Base-by-base conservation (phyloP, 352 stramenopile species). In the Pythium phragmiticola region DNA sequence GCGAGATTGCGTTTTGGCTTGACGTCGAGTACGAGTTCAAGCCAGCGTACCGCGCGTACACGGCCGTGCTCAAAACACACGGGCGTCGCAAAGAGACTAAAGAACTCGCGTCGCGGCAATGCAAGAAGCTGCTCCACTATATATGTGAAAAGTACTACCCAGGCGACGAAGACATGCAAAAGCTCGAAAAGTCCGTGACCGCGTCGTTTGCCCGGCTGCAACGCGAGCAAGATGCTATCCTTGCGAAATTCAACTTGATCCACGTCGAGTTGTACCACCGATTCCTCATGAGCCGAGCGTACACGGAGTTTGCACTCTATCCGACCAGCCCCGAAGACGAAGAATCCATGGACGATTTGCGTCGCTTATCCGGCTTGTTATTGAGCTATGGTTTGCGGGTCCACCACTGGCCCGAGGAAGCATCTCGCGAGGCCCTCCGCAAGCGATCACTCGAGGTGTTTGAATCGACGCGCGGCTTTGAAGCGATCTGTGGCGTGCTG, bases 11-110 rank as follows among this genome's bases (percentile, higher is more conserved):
- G 39, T 65, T 95, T 17, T 95, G 84, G 84, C 65, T 95, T 26
- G 87, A 95, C 52, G 81, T 95, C 21, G 84, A 95, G 57, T 95
- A 95, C 61, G 84, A 92, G 57, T 95, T 95, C 58, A 95, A 95
- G 58, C 85, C 84, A 28, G 77, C 84, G 2, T 92, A 91, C 60
- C 78, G 87, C 11, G 73, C 70, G 45, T 94, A 94, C 65, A 76
- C 85, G 41, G 65, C 70, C 3, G 54, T 91, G 30, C 72, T 89
- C 14, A 90, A 90, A 67, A 79, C 74, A 5, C 63, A 64, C 28
- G 69, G 69, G 1, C 57, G 66, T 16, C 68, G 72, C 2, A 81
- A 84, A 49, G 80, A 90, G 49, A 73, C 69, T 7, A 85, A 87
- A 60, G 84, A 93, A 4, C 66, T 81, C 21, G 74, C 77, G 23